Percentiles rank a stretch among this genome's conserved stretches.
These are phyloP conservation scores for Hypoxylon fragiforme DNA, from an alignment of 495 filamentous ascomycete species.

Conservation along the genomic window DNA sequence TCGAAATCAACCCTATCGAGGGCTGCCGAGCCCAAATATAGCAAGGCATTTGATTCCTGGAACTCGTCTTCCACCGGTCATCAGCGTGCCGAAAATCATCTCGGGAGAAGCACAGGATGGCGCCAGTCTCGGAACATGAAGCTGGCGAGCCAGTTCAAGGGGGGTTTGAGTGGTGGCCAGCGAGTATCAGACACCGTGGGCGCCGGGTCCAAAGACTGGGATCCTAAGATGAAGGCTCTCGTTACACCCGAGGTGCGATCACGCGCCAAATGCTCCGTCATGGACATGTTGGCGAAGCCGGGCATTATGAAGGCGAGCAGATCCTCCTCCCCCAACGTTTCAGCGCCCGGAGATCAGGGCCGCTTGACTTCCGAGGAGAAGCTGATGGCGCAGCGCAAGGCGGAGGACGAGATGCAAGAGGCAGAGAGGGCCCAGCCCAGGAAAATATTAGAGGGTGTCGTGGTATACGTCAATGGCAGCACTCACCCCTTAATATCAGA, in stretches of 20 bases:
- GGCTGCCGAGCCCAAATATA: slow-evolving; percentile 52
- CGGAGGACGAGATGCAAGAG: slow-evolving; percentile 41
- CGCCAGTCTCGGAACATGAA: slow-evolving; percentile 67
- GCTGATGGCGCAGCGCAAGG: slow-evolving; percentile 36
- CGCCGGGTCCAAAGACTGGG: slow-evolving; percentile 51
- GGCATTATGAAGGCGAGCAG: slow-evolving; percentile 42
- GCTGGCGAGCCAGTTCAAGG: slow-evolving; percentile 67
- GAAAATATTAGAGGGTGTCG: slow-evolving; percentile 64
- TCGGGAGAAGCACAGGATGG: slow-evolving; percentile 67
- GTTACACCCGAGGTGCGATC: slow-evolving; percentile 48
- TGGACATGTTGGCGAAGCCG: slow-evolving; percentile 53
- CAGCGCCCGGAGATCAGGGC: not conserved
- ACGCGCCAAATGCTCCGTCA: slow-evolving; percentile 44
- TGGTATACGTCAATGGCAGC: slow-evolving; percentile 87
- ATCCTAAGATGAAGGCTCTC: slow-evolving; percentile 50
- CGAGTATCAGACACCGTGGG: slow-evolving; percentile 63
- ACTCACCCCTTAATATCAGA: slow-evolving; percentile 82
- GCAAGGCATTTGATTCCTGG: slow-evolving; percentile 73
- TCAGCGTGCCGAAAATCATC: slow-evolving; percentile 68
- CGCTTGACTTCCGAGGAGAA: slow-evolving; percentile 36
- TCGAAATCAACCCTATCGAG: slow-evolving; percentile 34
- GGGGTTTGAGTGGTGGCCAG: slow-evolving; percentile 52
- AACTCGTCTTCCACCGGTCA: slow-evolving; percentile 81
- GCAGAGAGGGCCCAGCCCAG: slow-evolving; percentile 28
- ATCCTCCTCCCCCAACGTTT: slow-evolving; percentile 2